phyloP scores from a whole-genome alignment of 2,329 filamentous ascomycete species.

The Ploettnerulaceae sp. region DNA sequence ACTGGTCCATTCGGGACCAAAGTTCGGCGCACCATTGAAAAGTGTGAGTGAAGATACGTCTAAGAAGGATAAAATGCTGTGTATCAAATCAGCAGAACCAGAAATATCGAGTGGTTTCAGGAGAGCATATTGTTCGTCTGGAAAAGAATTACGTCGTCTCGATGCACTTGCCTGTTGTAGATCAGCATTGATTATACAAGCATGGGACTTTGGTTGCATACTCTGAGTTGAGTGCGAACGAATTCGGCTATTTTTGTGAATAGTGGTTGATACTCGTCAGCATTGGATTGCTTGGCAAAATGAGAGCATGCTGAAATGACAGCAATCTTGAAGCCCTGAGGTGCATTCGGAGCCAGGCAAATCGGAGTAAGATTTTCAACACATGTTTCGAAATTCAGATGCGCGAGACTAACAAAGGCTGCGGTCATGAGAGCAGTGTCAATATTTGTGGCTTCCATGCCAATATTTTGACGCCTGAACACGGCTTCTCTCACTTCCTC shows the following conservation, averaged over 20 bases:
- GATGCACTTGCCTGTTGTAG: slow-evolving; percentile 19
- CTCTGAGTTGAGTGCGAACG: slow-evolving; percentile 53
- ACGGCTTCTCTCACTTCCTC: slow-evolving; percentile 63
- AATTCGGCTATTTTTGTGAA: slow-evolving; percentile 52
- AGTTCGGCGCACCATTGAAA: slow-evolving; percentile 39
- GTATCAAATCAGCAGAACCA: slow-evolving; percentile 42
- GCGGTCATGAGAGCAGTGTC: slow-evolving; percentile 63
- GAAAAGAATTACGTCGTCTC: slow-evolving; percentile 27
- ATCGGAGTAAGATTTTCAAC: slow-evolving; percentile 51
- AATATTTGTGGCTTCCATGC: slow-evolving; percentile 46
- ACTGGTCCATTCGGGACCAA: slow-evolving; percentile 34
- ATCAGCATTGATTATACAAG: slow-evolving; percentile 18
- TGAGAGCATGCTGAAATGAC: slow-evolving; percentile 58
- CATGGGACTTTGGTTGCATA: slow-evolving; percentile 30
- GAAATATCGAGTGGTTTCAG: slow-evolving; percentile 39
- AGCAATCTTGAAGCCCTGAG: slow-evolving; percentile 57
- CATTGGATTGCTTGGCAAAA: slow-evolving; percentile 50
- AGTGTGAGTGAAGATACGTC: slow-evolving; percentile 48
- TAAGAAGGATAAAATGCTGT: slow-evolving; percentile 53
- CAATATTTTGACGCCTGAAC: slow-evolving; percentile 49
- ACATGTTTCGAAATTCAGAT: slow-evolving; percentile 56
- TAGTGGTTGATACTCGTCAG: slow-evolving; percentile 48
- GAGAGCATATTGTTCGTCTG: slow-evolving; percentile 37
- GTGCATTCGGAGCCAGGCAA: slow-evolving; percentile 53
- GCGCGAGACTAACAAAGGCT: slow-evolving; percentile 59